Conservation (phyloP, 495 filamentous ascomycete genomes). For the Tuber brumale region DNA sequence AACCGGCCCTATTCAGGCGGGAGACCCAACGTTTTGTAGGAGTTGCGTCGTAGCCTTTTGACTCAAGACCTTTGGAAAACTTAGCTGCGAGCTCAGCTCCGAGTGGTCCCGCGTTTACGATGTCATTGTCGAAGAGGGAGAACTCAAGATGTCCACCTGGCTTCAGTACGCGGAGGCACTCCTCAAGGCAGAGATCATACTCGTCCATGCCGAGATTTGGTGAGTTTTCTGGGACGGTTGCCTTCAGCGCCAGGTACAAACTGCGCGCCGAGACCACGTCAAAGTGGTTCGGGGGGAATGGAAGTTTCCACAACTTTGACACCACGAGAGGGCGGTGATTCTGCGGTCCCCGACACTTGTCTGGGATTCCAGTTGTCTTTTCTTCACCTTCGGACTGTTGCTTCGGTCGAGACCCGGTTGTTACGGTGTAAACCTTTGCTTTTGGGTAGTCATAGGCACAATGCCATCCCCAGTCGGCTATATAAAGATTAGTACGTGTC, state of each 20-base stretch:
- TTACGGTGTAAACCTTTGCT: conserved; percentile 77
- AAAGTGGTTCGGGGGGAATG: conserved; percentile 82
- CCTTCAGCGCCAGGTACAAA: conserved; percentile 72
- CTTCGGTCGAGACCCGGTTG: conserved; percentile 57
- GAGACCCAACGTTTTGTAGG: conserved; percentile 73
- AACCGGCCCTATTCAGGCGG: conserved; percentile 66
- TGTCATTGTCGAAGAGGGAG: conserved; percentile 76
- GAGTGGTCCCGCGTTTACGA: conserved; percentile 71
- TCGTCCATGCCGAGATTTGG: conserved; percentile 53
- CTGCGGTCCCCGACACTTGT: conserved; percentile 57
- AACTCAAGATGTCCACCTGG: conserved; percentile 91
- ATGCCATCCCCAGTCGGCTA: conserved; percentile 86
- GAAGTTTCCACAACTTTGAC: conserved; percentile 65
- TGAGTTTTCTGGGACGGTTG: conserved; percentile 47
- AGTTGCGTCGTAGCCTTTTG: conserved; percentile 74
- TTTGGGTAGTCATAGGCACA: conserved; percentile 76
- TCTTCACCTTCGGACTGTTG: conserved; percentile 26
- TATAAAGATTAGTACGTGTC: conserved; percentile 23
- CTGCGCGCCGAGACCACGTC: conserved; percentile 89
- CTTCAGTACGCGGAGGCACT: conserved; percentile 85
- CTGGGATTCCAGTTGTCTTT: conserved; percentile 19
- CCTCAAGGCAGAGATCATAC: conserved; percentile 74
- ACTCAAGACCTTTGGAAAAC: conserved; percentile 80
- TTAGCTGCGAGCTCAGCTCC: conserved; percentile 76
- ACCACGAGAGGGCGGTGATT: conserved; percentile 82